These are phyloP conservation scores for Myrica gale DNA, from an alignment of 306 rosid genomes.

Conservation along the genomic window DNA sequence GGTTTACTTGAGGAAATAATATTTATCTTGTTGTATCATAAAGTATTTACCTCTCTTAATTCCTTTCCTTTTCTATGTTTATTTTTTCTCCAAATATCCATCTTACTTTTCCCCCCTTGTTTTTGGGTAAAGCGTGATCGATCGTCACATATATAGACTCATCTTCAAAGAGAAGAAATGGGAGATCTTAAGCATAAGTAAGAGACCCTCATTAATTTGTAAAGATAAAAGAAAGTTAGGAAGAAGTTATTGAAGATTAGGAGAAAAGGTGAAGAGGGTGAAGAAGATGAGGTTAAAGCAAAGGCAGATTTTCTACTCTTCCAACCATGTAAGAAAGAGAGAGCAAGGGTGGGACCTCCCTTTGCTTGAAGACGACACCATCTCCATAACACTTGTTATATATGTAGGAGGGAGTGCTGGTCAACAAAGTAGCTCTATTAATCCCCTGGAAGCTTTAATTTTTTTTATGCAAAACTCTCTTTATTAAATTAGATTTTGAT, in stretches of 20 bases:
- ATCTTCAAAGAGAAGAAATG: conserved; percentile 19
- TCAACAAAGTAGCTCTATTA: conserved; percentile 47
- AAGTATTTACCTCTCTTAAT: conserved; percentile 12
- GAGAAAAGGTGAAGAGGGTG: conserved; percentile 35
- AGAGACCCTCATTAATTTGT: background rate
- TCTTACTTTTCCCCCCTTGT: conserved; percentile 12
- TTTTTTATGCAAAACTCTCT: conserved; percentile 6
- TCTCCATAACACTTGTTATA: conserved; percentile 42
- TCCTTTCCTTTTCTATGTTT: background rate
- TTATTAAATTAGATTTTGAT: conserved; percentile 13
- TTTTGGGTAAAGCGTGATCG: conserved; percentile 16
- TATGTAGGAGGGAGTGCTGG: conserved; percentile 42
- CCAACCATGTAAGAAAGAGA: conserved; percentile 39
- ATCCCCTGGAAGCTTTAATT: conserved; percentile 24
- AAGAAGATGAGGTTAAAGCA: conserved; percentile 47
- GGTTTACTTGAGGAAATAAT: conserved; percentile 57
- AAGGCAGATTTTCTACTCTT: conserved; percentile 62
- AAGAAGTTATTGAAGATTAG: conserved; percentile 15
- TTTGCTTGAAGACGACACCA: conserved; percentile 74
- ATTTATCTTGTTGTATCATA: conserved; percentile 33
- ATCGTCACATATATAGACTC: conserved; percentile 1
- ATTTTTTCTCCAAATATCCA: background rate
- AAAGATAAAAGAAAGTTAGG: background rate
- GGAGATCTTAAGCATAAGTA: background rate
- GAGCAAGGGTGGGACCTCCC: conserved; percentile 48